Evolutionary conservation across 495 filamentous ascomycete species (phyloP).

Genomic region (Staphylotrichum tortipilum): DNA sequence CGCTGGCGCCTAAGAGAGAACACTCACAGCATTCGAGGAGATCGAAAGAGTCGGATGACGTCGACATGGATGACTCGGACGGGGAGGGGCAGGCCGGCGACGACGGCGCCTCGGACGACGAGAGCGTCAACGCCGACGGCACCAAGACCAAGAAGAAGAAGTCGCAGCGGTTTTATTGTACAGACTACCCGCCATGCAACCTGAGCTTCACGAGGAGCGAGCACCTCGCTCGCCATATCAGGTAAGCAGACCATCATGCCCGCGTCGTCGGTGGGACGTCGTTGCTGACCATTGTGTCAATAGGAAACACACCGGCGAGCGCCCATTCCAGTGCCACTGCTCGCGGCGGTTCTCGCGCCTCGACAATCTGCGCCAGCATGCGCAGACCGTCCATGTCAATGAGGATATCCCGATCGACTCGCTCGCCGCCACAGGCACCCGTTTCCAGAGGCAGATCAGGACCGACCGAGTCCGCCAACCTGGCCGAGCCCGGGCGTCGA

Average conservation of each 20-base stretch:
- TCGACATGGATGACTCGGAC: constrained; percentile 70
- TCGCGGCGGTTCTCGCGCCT: constrained; percentile 90
- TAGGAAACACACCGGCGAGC: constrained; percentile 96
- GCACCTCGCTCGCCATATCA: constrained; percentile 88
- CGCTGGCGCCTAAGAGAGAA: constrained; percentile 40
- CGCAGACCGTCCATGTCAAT: constrained; percentile 95
- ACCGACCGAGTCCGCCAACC: constrained; percentile 65
- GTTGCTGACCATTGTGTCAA: constrained; percentile 18
- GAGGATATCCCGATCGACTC: constrained; percentile 94
- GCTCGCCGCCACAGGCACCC: constrained; percentile 82
- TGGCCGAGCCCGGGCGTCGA: constrained; percentile 65
- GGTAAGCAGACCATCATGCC: constrained; percentile 44
- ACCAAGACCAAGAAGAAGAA: constrained; percentile 86
- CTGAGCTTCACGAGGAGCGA: constrained; percentile 95
- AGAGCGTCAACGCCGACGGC: constrained; percentile 58
- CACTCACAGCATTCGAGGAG: constrained; percentile 55
- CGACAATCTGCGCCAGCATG: constrained; percentile 93
- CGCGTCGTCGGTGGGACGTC: neutral
- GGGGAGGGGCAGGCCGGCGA: constrained; percentile 36
- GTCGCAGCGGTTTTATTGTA: constrained; percentile 93
- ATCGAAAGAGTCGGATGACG: constrained; percentile 63
- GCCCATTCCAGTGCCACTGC: constrained; percentile 96
- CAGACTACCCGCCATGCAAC: constrained; percentile 90
- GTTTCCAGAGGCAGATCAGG: constrained; percentile 89
- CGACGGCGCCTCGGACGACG: constrained; percentile 66